Conservation (phyloP, 1,284 basidiomycete species). For the Hemileia vastatrix region DNA sequence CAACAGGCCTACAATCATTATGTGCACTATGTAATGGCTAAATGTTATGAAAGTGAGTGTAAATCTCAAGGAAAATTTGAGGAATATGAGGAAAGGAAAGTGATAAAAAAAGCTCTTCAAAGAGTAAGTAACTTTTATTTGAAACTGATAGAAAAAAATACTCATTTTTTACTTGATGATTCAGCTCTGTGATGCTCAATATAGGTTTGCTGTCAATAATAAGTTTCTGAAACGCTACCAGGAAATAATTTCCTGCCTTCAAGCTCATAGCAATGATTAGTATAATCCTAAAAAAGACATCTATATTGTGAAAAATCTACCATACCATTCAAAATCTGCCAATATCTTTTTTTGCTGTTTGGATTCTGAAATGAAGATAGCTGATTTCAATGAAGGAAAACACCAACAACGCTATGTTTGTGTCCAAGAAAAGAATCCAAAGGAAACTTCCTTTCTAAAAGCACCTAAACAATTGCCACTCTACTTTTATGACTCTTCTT, state of each 20-base stretch:
- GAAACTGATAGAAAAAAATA: too few species aligned
- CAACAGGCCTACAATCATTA: not conserved
- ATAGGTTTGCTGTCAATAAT: conserved; percentile 3
- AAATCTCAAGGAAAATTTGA: not conserved
- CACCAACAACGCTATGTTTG: too few species aligned
- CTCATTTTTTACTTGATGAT: not conserved
- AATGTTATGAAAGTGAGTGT: not conserved
- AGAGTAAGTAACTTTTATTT: too few species aligned
- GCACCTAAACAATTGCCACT: too few species aligned
- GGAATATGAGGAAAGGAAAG: not conserved
- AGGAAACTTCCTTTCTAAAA: too few species aligned
- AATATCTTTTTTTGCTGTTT: not conserved
- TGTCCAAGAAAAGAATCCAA: too few species aligned
- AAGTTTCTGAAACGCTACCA: not conserved
- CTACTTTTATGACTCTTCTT: too few species aligned
- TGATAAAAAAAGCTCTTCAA: not conserved
- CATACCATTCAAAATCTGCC: not conserved
- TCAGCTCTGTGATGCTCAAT: not conserved
- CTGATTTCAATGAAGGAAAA: too few species aligned
- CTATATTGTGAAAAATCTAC: not conserved
- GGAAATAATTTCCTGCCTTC: not conserved
- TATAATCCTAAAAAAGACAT: not conserved
- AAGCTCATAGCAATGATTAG: conserved; percentile 3
- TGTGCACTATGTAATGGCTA: conserved; percentile 1
- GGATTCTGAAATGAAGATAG: not conserved